phyloP scores from a whole-genome alignment of 2,329 filamentous ascomycete genomes.

The Atkinsonella hypoxylon region DNA sequence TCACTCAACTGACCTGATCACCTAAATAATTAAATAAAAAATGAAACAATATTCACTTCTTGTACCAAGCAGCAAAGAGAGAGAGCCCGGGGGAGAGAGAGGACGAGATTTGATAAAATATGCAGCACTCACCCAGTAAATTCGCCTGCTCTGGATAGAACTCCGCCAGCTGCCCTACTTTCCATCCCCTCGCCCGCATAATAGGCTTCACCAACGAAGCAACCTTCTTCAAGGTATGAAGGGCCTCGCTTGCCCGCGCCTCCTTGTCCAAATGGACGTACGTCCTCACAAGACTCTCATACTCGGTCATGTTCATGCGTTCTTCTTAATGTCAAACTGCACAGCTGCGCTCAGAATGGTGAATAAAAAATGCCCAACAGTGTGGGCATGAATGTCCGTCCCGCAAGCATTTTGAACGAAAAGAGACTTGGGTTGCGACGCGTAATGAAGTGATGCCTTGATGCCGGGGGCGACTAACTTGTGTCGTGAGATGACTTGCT shows the following conservation, averaged over 20 bases:
- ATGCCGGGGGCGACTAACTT: neutral
- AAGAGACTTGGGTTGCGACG: neutral
- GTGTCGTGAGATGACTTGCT: neutral
- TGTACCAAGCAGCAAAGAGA: neutral
- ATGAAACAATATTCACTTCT: neutral
- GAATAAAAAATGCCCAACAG: no score
- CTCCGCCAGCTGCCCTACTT: slow-evolving; percentile 66
- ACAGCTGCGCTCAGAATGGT: no score
- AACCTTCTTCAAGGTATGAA: slow-evolving; percentile 60
- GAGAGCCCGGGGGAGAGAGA: neutral
- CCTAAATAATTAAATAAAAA: neutral
- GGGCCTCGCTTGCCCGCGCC: slow-evolving; percentile 35
- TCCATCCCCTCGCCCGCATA: slow-evolving; percentile 79
- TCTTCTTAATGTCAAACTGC: neutral
- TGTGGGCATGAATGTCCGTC: neutral
- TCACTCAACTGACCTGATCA: neutral
- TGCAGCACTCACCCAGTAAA: slow-evolving; percentile 47
- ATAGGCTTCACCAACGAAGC: slow-evolving; percentile 88
- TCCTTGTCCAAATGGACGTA: slow-evolving; percentile 38
- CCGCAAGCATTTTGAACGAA: neutral
- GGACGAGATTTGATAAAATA: neutral
- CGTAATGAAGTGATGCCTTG: slow-evolving; percentile 5
- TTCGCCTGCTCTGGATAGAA: slow-evolving; percentile 69
- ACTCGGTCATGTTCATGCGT: slow-evolving; percentile 9
- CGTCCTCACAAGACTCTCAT: slow-evolving; percentile 32